Conservation (phyloP, 2,329 filamentous ascomycete species). For the Emergomyces orientalis region DNA sequence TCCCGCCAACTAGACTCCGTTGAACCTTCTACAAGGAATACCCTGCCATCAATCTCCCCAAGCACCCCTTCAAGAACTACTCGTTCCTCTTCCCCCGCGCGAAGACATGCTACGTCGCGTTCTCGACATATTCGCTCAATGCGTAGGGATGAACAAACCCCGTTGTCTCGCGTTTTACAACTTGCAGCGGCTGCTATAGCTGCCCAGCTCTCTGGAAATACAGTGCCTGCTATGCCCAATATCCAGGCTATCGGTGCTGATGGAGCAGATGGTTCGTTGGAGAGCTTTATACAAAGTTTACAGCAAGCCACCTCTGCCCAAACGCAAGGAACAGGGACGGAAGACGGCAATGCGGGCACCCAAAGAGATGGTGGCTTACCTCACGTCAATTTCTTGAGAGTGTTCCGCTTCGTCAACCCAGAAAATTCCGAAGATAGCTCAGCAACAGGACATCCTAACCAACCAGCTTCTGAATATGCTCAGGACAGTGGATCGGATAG, state of each 20-base stretch:
- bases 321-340: slow-evolving; percentile 30
- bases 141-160: slow-evolving; percentile 52
- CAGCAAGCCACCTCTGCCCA: slow-evolving; percentile 53
- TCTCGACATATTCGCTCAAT: slow-evolving; percentile 46
- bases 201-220: slow-evolving; percentile 54
- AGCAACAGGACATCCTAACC: slow-evolving; percentile 16
- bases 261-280: slow-evolving; percentile 52
- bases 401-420: slow-evolving; percentile 57
- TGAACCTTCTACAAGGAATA: slow-evolving; percentile 29
- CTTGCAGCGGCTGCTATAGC: slow-evolving; percentile 56
- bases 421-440: slow-evolving; percentile 24
- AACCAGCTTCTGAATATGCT: slow-evolving; percentile 21
- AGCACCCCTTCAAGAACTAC: slow-evolving; percentile 21
- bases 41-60: slow-evolving; percentile 20
- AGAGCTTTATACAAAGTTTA: slow-evolving; percentile 54
- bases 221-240: slow-evolving; percentile 47
- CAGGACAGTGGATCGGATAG: slow-evolving; percentile 23
- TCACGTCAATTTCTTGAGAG: slow-evolving; percentile 58
- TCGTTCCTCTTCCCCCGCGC: slow-evolving; percentile 26
- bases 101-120: slow-evolving; percentile 38
- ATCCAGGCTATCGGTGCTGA: slow-evolving; percentile 46
- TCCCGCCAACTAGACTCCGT: slow-evolving; percentile 36
- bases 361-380: slow-evolving; percentile 37
- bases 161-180: slow-evolving; percentile 52
- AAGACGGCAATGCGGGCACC: slow-evolving; percentile 18